Conservation (phyloP, 768 basidiomycete genomes). For the Lactarius tabidus region DNA sequence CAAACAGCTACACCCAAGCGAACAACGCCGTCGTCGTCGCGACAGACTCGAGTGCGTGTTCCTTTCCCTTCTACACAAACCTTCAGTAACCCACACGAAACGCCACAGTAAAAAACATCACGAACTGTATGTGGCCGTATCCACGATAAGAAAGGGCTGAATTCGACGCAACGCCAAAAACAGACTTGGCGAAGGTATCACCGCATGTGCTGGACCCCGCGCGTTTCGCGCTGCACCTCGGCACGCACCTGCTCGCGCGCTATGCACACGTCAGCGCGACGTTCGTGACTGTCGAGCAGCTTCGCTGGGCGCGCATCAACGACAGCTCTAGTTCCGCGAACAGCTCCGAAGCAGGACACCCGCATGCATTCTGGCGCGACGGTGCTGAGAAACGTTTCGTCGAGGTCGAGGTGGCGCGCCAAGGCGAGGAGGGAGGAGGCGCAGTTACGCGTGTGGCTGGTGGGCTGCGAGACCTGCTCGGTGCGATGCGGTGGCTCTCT, state of each 20-base stretch:
- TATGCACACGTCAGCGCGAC: constrained; percentile 74
- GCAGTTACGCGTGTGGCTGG: constrained; percentile 29
- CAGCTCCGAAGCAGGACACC: constrained; percentile 48
- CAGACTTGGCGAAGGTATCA: constrained; percentile 84
- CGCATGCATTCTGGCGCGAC: constrained; percentile 81
- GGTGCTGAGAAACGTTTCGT: constrained; percentile 84
- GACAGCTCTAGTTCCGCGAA: constrained; percentile 31
- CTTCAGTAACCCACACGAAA: neutral
- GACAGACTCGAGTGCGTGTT: constrained; percentile 63
- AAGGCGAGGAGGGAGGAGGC: neutral
- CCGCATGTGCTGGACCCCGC: constrained; percentile 82
- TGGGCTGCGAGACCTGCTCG: constrained; percentile 77
- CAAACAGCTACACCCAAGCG: constrained; percentile 71
- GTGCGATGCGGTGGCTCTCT: constrained; percentile 38
- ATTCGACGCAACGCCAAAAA: neutral
- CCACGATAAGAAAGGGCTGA: neutral
- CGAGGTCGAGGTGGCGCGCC: constrained; percentile 45
- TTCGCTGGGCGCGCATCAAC: constrained; percentile 79
- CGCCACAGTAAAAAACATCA: constrained; percentile 38
- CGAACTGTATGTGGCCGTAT: constrained; percentile 30
- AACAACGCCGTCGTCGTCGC: constrained; percentile 88
- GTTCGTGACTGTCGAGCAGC: constrained; percentile 67
- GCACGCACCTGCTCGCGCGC: constrained; percentile 72
- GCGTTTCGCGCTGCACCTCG: constrained; percentile 84
- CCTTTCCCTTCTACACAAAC: neutral